Percentiles rank a stretch among this genome's conserved stretches.
Evolutionary conservation across 2,329 filamentous ascomycete species (phyloP).

Genomic region (Aspergillus pseudoterreus): DNA sequence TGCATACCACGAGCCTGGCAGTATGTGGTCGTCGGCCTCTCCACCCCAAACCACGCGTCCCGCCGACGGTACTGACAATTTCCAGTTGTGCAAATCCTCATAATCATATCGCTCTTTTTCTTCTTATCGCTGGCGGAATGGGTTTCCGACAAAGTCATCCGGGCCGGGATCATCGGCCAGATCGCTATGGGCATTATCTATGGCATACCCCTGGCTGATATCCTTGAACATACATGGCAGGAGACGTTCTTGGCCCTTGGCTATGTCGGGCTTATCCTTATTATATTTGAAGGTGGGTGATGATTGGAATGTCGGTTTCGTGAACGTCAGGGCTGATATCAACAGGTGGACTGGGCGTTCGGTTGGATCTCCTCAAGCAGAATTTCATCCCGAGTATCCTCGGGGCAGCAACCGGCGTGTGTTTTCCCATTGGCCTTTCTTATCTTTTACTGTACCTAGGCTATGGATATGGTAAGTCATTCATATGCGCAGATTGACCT

Average conservation of each 20-base stretch:
- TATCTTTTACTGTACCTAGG: constrained; percentile 44
- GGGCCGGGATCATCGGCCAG: constrained; percentile 46
- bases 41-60: too few species aligned
- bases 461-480: constrained; percentile 37
- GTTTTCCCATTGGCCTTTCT: constrained; percentile 46
- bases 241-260: constrained; percentile 46
- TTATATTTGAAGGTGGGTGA: constrained; percentile 45
- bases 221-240: constrained; percentile 43
- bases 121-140: constrained; percentile 42
- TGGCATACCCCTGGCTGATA: constrained; percentile 44
- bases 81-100: constrained; percentile 39
- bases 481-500: too few species aligned
- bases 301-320: background rate
- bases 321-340: constrained; percentile 4
- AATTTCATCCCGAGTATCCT: constrained; percentile 43
- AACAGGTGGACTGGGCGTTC: background rate
- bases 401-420: constrained; percentile 43
- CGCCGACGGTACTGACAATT: background rate
- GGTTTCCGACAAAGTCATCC: constrained; percentile 39
- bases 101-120: constrained; percentile 46
- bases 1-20: constrained; percentile 39
- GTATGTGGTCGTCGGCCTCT: constrained; percentile 19
- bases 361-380: constrained; percentile 33
- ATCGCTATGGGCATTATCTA: constrained; percentile 48
- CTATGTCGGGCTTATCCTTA: constrained; percentile 48